Evolutionary conservation across 2,329 filamentous ascomycete genomes (phyloP).

Genomic region (Fonsecaea multimorphosa): DNA sequence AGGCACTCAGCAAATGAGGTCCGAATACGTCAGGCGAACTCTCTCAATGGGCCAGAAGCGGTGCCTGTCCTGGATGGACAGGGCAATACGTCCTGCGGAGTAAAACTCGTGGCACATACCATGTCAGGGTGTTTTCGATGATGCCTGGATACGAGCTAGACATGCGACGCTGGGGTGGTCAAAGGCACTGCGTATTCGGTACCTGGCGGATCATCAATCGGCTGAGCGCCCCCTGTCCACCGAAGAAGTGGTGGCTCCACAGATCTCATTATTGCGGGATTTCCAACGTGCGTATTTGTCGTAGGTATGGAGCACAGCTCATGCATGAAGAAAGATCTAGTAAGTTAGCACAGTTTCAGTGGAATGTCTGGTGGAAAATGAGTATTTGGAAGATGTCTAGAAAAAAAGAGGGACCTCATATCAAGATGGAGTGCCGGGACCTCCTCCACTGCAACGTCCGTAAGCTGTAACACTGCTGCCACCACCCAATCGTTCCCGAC

Average conservation of each 20-base stretch:
- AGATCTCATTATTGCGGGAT: background rate
- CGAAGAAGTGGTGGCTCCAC: background rate
- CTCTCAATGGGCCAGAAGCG: background rate
- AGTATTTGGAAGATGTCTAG: background rate
- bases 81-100: background rate
- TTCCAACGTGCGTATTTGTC: too few species aligned
- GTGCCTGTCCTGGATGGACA: background rate
- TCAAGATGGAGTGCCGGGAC: background rate
- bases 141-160: background rate
- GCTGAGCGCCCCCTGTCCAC: too few species aligned
- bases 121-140: background rate
- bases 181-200: too few species aligned
- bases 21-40: background rate
- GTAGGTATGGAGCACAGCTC: too few species aligned
- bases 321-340: too few species aligned
- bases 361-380: too few species aligned
- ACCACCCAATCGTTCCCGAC: background rate
- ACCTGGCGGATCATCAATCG: background rate
- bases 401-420: background rate
- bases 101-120: constrained; percentile 9
- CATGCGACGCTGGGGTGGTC: background rate
- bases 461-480: background rate
- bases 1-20: background rate
- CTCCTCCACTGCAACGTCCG: background rate
- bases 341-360: too few species aligned